These are phyloP conservation scores for Simplicillium sp. DNA, from an alignment of 2,329 filamentous ascomycete species.

Conservation along the genomic window DNA sequence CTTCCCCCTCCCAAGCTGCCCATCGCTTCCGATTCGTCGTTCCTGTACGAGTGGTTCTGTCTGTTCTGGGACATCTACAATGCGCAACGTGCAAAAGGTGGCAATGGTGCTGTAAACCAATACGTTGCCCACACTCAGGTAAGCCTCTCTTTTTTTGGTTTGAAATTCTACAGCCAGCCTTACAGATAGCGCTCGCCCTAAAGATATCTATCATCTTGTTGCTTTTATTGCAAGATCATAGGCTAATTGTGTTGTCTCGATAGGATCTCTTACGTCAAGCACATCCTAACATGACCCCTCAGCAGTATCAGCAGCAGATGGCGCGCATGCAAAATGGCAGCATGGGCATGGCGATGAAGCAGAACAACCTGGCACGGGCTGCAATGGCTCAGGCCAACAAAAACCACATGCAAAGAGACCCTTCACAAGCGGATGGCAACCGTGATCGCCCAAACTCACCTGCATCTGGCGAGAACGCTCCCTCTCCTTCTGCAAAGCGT, in stretches of 20 bases:
- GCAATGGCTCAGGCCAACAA: constrained; percentile 67
- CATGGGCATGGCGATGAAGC: constrained; percentile 42
- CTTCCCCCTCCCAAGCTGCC: constrained; percentile 65
- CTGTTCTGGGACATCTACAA: constrained; percentile 95
- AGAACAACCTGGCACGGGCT: constrained; percentile 56
- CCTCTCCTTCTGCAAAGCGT: constrained; percentile 77
- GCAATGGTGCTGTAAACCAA: constrained; percentile 55
- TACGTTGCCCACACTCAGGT: constrained; percentile 83
- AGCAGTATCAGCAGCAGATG: constrained; percentile 51
- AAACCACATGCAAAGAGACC: constrained; percentile 79
- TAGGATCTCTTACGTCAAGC: constrained; percentile 69
- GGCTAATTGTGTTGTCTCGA: constrained; percentile 65
- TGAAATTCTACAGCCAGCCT: constrained; percentile 5
- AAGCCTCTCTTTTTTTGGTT: constrained; percentile 21
- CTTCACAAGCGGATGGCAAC: constrained; percentile 78
- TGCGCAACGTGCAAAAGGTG: constrained; percentile 65
- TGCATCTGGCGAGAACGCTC: constrained; percentile 73
- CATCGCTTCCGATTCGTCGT: constrained; percentile 61
- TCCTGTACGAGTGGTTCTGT: constrained; percentile 96
- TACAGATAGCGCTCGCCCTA: constrained; percentile 8
- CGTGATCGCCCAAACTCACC: constrained; percentile 75
- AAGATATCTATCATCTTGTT: constrained; percentile 10
- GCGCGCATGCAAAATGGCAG: constrained; percentile 57
- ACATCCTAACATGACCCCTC: constrained; percentile 49
- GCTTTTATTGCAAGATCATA: constrained; percentile 49